Conservation (phyloP, 495 filamentous ascomycete species). For the Rostrohypoxylon terebratum region DNA sequence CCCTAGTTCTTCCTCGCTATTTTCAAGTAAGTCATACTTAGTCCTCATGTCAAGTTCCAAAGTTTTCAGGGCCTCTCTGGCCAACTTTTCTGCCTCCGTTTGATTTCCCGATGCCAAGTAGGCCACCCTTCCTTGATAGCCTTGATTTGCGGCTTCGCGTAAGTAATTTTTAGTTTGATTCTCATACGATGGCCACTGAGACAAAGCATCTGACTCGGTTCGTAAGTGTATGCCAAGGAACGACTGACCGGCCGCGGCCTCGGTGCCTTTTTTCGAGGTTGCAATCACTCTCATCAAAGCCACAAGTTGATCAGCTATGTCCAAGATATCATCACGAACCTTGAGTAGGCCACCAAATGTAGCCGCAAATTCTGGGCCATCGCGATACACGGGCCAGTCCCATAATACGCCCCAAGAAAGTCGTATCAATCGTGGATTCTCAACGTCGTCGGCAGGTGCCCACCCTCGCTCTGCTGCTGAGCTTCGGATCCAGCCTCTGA, state of each 20-base stretch:
- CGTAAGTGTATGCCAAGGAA: conserved; percentile 57
- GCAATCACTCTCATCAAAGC: conserved; percentile 49
- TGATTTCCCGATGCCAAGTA: conserved; percentile 58
- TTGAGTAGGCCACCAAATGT: conserved; percentile 56
- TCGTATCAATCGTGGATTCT: conserved; percentile 51
- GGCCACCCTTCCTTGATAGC: conserved; percentile 48
- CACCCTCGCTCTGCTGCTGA: conserved; percentile 42
- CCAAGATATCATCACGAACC: conserved; percentile 55
- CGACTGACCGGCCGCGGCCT: background rate
- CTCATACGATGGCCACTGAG: conserved; percentile 56
- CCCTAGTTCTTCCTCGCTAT: conserved; percentile 35
- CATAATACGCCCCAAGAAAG: conserved; percentile 61
- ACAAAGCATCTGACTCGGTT: conserved; percentile 57
- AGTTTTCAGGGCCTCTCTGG: conserved; percentile 31
- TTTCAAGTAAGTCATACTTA: conserved; percentile 52
- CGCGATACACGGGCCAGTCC: conserved; percentile 58
- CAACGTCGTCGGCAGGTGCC: conserved; percentile 23
- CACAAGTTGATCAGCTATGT: conserved; percentile 46
- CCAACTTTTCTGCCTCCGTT: conserved; percentile 52
- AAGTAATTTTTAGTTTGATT: conserved; percentile 56
- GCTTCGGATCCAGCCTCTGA: conserved; percentile 43
- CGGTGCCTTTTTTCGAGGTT: conserved; percentile 2
- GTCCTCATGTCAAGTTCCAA: conserved; percentile 47
- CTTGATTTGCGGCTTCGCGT: conserved; percentile 38
- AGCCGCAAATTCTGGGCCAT: conserved; percentile 57